phyloP scores from a whole-genome alignment of 305 asterid species.

The Fraxinus ornus region DNA sequence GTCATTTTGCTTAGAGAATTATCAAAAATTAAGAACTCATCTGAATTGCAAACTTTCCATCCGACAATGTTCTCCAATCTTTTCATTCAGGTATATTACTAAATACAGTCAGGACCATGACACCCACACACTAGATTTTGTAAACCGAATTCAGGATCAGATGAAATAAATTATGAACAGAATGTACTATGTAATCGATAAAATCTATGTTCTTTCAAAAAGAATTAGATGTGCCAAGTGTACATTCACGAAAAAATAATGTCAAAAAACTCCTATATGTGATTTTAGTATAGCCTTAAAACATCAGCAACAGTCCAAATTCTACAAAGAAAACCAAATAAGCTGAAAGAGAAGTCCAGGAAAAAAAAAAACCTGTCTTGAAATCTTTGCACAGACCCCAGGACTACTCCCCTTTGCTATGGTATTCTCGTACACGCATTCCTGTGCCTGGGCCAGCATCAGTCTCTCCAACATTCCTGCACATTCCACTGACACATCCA shows the following conservation, averaged over 20 bases:
- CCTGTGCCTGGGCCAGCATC: constrained; percentile 99
- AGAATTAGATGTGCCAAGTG: neutral
- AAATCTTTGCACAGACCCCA: constrained; percentile 92
- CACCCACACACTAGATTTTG: neutral
- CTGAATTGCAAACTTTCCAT: constrained; percentile 1
- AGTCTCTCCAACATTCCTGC: constrained; percentile 96
- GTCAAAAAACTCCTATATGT: neutral
- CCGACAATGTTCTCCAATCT: constrained; percentile 3
- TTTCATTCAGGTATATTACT: neutral
- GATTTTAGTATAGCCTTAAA: neutral
- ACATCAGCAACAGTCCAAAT: constrained; percentile 3
- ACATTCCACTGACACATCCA: constrained; percentile 90
- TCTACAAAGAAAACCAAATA: neutral
- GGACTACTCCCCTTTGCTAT: constrained; percentile 96
- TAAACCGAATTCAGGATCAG: neutral
- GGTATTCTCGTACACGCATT: constrained; percentile 92
- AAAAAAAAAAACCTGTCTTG: constrained; percentile 69
- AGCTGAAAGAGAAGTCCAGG: neutral
- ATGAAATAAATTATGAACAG: neutral
- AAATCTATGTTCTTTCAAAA: neutral
- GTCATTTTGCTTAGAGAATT: neutral
- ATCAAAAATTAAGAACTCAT: neutral
- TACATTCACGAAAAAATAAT: neutral
- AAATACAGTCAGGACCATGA: neutral
- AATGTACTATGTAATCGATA: neutral